Conservation (phyloP, 805 yeast species). For the Candida manassasensis region DNA sequence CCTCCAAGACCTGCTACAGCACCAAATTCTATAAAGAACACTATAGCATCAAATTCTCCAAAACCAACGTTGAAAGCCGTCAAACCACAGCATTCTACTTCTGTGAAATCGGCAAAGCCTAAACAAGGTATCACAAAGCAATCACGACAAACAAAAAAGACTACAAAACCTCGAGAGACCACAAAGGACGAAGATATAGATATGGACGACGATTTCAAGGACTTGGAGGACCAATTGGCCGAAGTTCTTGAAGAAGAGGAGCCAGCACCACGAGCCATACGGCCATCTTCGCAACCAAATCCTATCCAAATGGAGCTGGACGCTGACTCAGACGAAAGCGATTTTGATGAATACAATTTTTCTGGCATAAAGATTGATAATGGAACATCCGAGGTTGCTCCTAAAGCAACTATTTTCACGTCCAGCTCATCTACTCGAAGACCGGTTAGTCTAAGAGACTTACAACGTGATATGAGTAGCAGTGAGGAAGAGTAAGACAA, state of each 20-base stretch:
- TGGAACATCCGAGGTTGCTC: conserved; percentile 10
- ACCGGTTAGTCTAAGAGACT: conserved; percentile 39
- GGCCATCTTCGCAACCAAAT: neutral
- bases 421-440: conserved; percentile 8
- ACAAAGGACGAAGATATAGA: conserved; percentile 11
- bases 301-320: conserved; percentile 1
- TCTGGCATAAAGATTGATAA: conserved; percentile 24
- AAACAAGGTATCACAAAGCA: neutral
- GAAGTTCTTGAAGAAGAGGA: conserved; percentile 33
- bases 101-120: neutral
- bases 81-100: neutral
- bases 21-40: neutral
- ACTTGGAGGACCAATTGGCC: conserved; percentile 38
- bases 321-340: conserved; percentile 23
- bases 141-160: neutral
- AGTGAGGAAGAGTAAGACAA: conserved; percentile 33
- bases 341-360: conserved; percentile 18
- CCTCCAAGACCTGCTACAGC: neutral
- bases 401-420: neutral
- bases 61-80: neutral
- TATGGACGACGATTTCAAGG: conserved; percentile 38
- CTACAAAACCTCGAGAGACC: neutral
- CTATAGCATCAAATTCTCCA: neutral
- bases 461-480: conserved; percentile 25
- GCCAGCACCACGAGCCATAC: conserved; percentile 1